Evolutionary conservation across 2,329 filamentous ascomycete genomes (phyloP).

Genomic region (Penicillium palitans): DNA sequence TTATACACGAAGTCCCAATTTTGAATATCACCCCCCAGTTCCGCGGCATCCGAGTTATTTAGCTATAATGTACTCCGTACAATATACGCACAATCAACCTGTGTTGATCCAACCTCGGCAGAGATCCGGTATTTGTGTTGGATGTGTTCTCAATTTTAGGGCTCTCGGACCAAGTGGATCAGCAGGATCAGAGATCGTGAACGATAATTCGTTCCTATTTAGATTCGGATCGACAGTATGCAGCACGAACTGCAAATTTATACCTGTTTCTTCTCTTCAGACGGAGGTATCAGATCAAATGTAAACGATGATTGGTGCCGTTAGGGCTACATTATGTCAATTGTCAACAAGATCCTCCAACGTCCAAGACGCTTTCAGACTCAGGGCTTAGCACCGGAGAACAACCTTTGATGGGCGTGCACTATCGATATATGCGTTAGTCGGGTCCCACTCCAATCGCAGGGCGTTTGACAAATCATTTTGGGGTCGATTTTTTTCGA

Average conservation of each 20-base stretch:
- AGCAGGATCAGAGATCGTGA: not conserved
- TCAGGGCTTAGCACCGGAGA: not conserved
- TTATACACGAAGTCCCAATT: not conserved
- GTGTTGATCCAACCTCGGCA: not conserved
- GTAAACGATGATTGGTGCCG: not conserved
- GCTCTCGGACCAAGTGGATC: slow-evolving; percentile 6
- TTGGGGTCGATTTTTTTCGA: slow-evolving; percentile 1
- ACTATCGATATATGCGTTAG: slow-evolving; percentile 10
- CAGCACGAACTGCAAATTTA: not conserved
- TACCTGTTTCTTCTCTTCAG: not conserved
- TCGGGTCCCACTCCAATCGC: not conserved
- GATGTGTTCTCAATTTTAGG: slow-evolving; percentile 9
- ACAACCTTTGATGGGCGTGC: slow-evolving; percentile 3
- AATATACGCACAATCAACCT: not conserved
- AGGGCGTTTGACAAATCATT: slow-evolving; percentile 7
- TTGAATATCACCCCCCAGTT: not conserved
- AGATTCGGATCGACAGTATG: slow-evolving; percentile 10
- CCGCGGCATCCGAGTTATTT: not conserved
- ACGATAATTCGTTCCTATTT: not conserved
- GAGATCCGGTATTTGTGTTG: not conserved
- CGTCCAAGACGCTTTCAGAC: not conserved
- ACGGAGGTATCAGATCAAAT: not conserved
- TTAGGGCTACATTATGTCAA: not conserved
- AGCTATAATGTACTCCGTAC: too few species aligned
- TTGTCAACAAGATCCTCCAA: not conserved